phyloP scores from a whole-genome alignment of 257 asterid genomes.

The Lycium ferocissimum region DNA sequence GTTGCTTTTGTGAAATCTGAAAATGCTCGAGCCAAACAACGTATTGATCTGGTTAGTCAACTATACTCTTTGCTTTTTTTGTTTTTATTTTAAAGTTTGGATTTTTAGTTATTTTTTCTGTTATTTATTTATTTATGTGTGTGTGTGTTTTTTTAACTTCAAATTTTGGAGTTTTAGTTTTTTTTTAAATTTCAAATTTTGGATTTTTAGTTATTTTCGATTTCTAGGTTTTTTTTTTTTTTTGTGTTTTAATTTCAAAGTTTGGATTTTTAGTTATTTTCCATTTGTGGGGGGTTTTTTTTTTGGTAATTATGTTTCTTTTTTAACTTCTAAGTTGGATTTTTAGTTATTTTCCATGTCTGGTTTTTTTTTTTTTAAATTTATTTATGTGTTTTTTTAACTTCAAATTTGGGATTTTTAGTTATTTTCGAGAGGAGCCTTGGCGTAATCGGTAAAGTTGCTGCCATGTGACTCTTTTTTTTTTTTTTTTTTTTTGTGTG shows the following conservation, averaged over 20 bases:
- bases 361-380: too few relatives aligned
- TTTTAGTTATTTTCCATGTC: background rate
- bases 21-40: slow-evolving; percentile 68
- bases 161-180: too few relatives aligned
- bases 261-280: too few relatives aligned
- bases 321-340: background rate
- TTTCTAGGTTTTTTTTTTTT: background rate
- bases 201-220: background rate
- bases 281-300: too few relatives aligned
- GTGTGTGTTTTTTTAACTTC: background rate
- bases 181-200: background rate
- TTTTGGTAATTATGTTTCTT: background rate
- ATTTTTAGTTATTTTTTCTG: background rate
- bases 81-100: background rate
- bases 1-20: slow-evolving; percentile 73
- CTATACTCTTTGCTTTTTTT: background rate
- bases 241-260: background rate
- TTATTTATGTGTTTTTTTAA: too few relatives aligned
- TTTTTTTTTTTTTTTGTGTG: too few relatives aligned
- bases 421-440: too few relatives aligned
- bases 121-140: background rate
- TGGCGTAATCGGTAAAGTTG: too few relatives aligned
- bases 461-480: too few relatives aligned
- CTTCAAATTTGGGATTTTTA: background rate
- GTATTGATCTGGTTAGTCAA: slow-evolving; percentile 65